Base-by-base conservation (phyloP, 2,329 filamentous ascomycete genomes). In the Penicillium sp. region DNA sequence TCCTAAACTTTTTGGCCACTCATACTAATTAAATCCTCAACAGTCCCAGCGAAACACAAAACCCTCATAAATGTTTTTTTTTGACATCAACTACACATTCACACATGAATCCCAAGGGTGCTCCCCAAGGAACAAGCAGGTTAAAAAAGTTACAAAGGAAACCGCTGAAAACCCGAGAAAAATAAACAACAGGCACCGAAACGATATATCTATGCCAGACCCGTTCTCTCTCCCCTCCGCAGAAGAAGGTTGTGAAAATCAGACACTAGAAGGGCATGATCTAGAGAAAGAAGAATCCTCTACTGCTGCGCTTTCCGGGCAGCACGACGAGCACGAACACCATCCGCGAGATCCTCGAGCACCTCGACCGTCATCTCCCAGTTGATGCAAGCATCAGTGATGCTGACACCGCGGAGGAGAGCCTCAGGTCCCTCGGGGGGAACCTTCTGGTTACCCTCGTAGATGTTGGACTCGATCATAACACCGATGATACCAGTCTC, bases 391-490 rank as follows among this genome's bases (percentile, higher is more conserved):
- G 92, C 93, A 74, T 97, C 92, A 1, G 92, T 97, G 76, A 97
- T 97, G 75, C 88, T 93, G 68, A 97, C 89, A 64, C 92, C 92
- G 77, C 90, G 91, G 80, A 91, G 90, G 49, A 97, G 81, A 8
- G 76, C 89, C 1, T 85, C 73, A 8, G 89, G 88, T 9, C 92
- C 93, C 75, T 95, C 90, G 1, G 86, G 74, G 1, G 91, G 91
- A 1, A 96, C 90, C 80, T 96, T 96, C 71, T 91, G 88, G 80
- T 87, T 90, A 67, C 85, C 86, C 78, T 96, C 94, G 75, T 93
- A 86, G 81, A 97, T 93, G 78, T 97, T 93, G 70, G 91, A 96
- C 80, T 99, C 93, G 66, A 99, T 96, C 93, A 99, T 99, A 70
- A 97, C 91, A 72, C 92, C 94, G 62, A 97, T 84, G 67, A 99